These are phyloP conservation scores for Phytopythium kandeliae DNA, from an alignment of 352 stramenopile species.

Conservation along the genomic window DNA sequence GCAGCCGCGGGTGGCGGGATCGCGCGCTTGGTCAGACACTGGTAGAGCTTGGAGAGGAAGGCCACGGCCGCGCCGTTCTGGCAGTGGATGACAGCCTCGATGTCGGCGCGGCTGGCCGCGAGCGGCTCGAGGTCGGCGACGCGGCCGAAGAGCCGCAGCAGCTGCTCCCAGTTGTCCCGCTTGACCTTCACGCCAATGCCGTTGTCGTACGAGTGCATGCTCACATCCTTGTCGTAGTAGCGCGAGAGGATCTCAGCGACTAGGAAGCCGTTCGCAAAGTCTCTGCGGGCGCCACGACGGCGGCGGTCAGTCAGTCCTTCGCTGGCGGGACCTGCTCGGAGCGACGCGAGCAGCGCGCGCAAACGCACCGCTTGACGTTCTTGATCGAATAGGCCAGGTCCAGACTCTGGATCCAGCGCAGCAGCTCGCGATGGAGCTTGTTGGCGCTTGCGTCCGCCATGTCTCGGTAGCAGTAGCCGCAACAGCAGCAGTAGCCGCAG, in stretches of 20 bases:
- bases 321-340: too few species aligned
- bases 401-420: constrained; percentile 92
- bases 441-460: constrained; percentile 27
- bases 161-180: constrained; percentile 91
- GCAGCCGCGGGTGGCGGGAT: constrained; percentile 53
- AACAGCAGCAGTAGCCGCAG: too few species aligned
- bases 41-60: constrained; percentile 87
- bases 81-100: constrained; percentile 87
- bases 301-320: too few species aligned
- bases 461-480: too few species aligned
- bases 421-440: constrained; percentile 85
- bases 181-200: constrained; percentile 88
- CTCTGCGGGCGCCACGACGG: too few species aligned
- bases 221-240: constrained; percentile 92
- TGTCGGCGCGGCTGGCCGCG: constrained; percentile 29
- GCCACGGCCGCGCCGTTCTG: constrained; percentile 81
- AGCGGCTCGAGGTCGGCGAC: constrained; percentile 65
- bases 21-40: constrained; percentile 86
- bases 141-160: constrained; percentile 75
- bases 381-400: constrained; percentile 92
- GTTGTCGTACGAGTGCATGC: constrained; percentile 93
- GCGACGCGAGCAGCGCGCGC: too few species aligned
- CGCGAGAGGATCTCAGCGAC: constrained; percentile 89
- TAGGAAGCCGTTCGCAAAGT: constrained; percentile 90
- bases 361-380: constrained; percentile 85